These are phyloP conservation scores for Backusella psychrophila DNA, from an alignment of 192 early-diverging fungal species.

Conservation along the genomic window DNA sequence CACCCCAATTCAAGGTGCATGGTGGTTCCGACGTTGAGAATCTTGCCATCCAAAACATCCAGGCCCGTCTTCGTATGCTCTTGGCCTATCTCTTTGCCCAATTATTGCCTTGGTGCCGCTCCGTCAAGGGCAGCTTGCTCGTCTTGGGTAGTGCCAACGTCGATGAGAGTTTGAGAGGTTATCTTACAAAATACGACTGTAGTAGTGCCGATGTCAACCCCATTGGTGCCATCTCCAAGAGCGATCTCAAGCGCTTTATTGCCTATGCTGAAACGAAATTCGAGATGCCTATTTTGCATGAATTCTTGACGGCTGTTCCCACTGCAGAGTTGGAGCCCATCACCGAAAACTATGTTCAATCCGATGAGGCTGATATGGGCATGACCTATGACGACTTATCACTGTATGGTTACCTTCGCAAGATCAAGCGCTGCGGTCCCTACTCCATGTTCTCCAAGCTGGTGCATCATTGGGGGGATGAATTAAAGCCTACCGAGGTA, in stretches of 20 bases:
- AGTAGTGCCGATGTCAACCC: conserved; percentile 97
- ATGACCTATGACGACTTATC: conserved; percentile 97
- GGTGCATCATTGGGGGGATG: conserved; percentile 73
- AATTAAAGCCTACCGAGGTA: conserved; percentile 65
- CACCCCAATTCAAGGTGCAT: conserved; percentile 77
- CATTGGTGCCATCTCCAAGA: conserved; percentile 92
- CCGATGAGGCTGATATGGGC: conserved; percentile 97
- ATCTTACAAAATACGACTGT: conserved; percentile 99
- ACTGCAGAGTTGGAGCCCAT: conserved; percentile 97
- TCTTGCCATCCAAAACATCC: conserved; percentile 95
- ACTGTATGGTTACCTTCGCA: conserved; percentile 87
- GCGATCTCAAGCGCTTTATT: conserved; percentile 84
- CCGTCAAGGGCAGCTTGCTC: conserved; percentile 65
- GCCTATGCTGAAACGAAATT: conserved; percentile 62
- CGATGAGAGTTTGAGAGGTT: conserved; percentile 95
- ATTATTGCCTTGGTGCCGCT: conserved; percentile 88
- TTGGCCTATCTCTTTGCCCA: conserved; percentile 94
- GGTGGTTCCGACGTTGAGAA: conserved; percentile 89
- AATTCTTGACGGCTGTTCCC: conserved; percentile 85
- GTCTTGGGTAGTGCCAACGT: conserved; percentile 98
- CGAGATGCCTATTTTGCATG: conserved; percentile 63
- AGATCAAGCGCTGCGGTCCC: conserved; percentile 85
- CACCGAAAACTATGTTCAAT: conserved; percentile 78
- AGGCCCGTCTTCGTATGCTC: conserved; percentile 94
- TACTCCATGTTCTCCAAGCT: conserved; percentile 93